Base-by-base conservation (phyloP, 2,329 filamentous ascomycete species). In the Cordyceps sp. region DNA sequence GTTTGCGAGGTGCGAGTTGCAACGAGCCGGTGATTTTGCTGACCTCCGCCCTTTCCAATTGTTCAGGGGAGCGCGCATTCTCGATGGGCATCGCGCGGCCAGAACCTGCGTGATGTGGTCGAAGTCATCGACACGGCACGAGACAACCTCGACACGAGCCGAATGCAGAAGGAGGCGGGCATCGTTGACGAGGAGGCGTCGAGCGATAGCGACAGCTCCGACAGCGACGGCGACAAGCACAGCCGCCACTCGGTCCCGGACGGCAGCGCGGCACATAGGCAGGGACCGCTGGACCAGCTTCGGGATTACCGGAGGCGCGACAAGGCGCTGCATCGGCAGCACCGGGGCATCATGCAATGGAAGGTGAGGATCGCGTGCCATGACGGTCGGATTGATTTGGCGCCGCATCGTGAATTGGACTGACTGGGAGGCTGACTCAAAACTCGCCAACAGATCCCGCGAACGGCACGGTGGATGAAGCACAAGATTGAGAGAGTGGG, bases 341-440 rank as follows among this genome's bases (percentile, higher is more conserved):
- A 84, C 44, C 56, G 73, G 16, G 78, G 78, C 0, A 46, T 78
- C 26, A 84, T 84, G 78, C 78, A 84, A 53, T 84, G 76, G 72
- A 57, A 57, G 48, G 53, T 55, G 41, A 42, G 50, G 4, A 19
- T 13, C n/a, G 10, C 12, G n/a, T n/a, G n/a, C n/a, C n/a, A n/a
- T n/a, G n/a, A n/a, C n/a, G n/a, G n/a, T n/a, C n/a, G 23, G 17
- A 8, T 32, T 21, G 16, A 10, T 20, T 24, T 14, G 16, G 24
- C 18, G 22, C 18, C 9, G 16, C 13, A 23, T 31, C 8, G 13
- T n/a, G 26, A 24, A 17, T 10, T 26, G 2, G 27, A 43, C 38
- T 35, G 31, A 33, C 19, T 28, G 23, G 27, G 21, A 8, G 10
- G n/a, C 10, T 19, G 10, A 29, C 22, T 14, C 10, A n/a, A n/a